Evolutionary conservation across 495 filamentous ascomycete species (phyloP), one percentile per base, ranked within the genome.

Genomic region (Massariosphaeria phaeospora): DNA sequence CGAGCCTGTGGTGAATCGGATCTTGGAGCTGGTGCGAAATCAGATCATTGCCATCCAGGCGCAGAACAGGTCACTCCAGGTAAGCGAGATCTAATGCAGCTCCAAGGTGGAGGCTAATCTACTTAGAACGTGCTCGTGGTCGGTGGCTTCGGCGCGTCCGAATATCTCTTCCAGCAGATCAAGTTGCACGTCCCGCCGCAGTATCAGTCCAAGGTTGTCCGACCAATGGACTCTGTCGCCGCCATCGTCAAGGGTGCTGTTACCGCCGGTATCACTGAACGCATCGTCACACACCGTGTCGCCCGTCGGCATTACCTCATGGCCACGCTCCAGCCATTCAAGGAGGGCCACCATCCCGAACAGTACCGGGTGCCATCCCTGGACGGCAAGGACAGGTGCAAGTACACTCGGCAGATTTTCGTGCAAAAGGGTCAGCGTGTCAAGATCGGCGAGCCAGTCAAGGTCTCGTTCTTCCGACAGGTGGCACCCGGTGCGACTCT

Each of bases 291-390:
- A 3, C 90, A 91, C 59, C 93, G 93, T 77, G 88, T 98, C 50
- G 93, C 93, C n/a, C 86, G 93, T 70, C 84, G 93, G 31, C 93
- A 98, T 71, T 98, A 98, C 68, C 88, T 98, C 52, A 97, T 98
- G 93, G 94, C 93, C 35, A 98, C 93, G 0, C 80, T 98, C 15
- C 91, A 97, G 67, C 94, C 94, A 7, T 98, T 98, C 79, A 96
- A 97, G 70, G 91, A 97, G 68, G 93, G 93, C 15, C 95, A 97
- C 69, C 93, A 98, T 66, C 93, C 91, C 1, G 93, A 98, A 68
- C 89, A 93, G 53, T 97, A 97, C 72, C 89, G 93, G 58, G 94
- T 98, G 12, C 94, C 93, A 18, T 93, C 86, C 59, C 79, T 97
- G 50, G 93, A 98, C 62, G 93, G 93, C 52, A 95, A 96, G 66